A percentile compares a stretch with the other conserved stretches of the same genome.
These are phyloP conservation scores for Diaporthe capsici DNA, from an alignment of 2,329 filamentous ascomycete genomes.

Conservation along the genomic window DNA sequence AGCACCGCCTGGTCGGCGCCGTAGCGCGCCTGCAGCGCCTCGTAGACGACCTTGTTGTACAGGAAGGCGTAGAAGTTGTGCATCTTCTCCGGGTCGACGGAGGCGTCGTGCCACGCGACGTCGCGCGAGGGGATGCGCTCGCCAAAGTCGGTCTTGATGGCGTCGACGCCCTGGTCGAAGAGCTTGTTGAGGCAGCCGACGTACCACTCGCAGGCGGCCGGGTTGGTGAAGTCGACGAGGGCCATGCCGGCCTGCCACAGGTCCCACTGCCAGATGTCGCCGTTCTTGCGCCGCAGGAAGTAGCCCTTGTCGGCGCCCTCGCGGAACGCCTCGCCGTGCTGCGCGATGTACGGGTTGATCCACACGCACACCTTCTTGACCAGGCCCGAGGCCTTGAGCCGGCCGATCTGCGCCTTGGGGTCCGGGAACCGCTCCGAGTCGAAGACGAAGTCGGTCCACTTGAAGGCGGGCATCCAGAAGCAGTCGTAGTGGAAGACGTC, in stretches of 20 bases:
- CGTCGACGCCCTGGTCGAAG: slow-evolving; percentile 78
- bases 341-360: slow-evolving; percentile 83
- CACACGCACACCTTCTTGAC: slow-evolving; percentile 78
- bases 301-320: slow-evolving; percentile 77
- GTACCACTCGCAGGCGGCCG: slow-evolving; percentile 76
- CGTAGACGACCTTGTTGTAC: slow-evolving; percentile 80
- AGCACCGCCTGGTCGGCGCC: slow-evolving; percentile 69
- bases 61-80: slow-evolving; percentile 84
- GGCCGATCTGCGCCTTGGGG: slow-evolving; percentile 72
- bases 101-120: slow-evolving; percentile 74
- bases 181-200: slow-evolving; percentile 71
- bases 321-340: slow-evolving; percentile 76
- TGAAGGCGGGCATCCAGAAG: slow-evolving; percentile 83
- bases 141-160: slow-evolving; percentile 83
- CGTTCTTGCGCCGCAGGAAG: slow-evolving; percentile 77
- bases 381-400: slow-evolving; percentile 74
- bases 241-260: slow-evolving; percentile 85
- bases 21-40: slow-evolving; percentile 70
- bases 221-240: slow-evolving; percentile 81
- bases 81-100: slow-evolving; percentile 74
- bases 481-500: slow-evolving; percentile 84
- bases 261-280: slow-evolving; percentile 82
- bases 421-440: slow-evolving; percentile 78
- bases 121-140: slow-evolving; percentile 78
- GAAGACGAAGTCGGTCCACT: slow-evolving; percentile 83